These are phyloP conservation scores for Arabidopsis suecica DNA, from an alignment of 345 rosid genomes.

Conservation along the genomic window DNA sequence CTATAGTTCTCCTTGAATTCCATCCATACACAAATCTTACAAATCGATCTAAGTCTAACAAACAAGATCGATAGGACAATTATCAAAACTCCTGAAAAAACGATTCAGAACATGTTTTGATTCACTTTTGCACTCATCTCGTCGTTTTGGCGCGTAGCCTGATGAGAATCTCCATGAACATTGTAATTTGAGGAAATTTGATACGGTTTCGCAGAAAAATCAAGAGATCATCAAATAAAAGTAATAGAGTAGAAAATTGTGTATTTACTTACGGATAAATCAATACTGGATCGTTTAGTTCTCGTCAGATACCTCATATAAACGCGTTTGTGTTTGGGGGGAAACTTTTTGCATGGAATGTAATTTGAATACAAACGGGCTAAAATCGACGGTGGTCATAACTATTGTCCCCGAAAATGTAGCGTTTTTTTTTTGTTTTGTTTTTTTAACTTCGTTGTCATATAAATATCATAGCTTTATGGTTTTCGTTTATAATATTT, in stretches of 20 bases:
- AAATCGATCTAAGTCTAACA: not conserved
- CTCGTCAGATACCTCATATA: conserved; percentile 9
- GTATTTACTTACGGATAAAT: not conserved
- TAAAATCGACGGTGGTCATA: not conserved
- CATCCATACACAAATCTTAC: conserved; percentile 9
- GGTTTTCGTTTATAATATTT: no score
- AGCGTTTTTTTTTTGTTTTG: no score
- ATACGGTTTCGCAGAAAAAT: not conserved
- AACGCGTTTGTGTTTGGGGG: conserved; percentile 32
- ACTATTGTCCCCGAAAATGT: not conserved
- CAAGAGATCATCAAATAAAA: conserved; percentile 9
- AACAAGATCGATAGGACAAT: conserved; percentile 11
- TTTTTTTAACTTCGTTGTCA: no score
- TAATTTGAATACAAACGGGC: conserved; percentile 20
- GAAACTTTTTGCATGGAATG: conserved; percentile 34
- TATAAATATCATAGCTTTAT: no score
- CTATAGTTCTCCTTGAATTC: not conserved
- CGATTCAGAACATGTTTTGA: conserved; percentile 18
- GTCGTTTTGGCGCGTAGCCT: conserved; percentile 3
- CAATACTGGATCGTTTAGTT: conserved; percentile 21
- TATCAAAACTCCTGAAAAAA: not conserved
- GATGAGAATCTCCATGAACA: conserved; percentile 18
- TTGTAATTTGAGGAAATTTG: not conserved
- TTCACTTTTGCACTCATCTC: conserved; percentile 23
- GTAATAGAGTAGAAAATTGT: not conserved